These are phyloP conservation scores for Rubia tinctorum DNA, from an alignment of 305 asterid genomes.

Conservation along the genomic window DNA sequence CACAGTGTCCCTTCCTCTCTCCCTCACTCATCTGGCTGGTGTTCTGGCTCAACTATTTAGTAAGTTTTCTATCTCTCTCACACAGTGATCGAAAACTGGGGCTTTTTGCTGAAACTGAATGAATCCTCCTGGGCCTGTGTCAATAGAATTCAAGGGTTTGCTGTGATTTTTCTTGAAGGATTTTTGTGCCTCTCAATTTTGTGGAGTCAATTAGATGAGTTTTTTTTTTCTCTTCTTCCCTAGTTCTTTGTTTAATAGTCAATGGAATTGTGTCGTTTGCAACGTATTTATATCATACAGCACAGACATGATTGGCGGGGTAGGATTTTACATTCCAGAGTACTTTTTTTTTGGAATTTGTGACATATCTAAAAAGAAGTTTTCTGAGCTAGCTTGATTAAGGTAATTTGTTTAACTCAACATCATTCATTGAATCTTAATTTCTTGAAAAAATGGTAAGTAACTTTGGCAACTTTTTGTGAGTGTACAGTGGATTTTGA, in stretches of 20 bases:
- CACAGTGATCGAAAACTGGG: not conserved
- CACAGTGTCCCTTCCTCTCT: conserved; percentile 1
- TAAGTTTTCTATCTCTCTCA: conserved; percentile 11
- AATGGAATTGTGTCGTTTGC: not conserved
- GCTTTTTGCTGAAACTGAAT: not conserved
- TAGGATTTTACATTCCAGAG: too few species aligned
- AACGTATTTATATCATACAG: not conserved
- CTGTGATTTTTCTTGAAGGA: not conserved
- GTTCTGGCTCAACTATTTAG: conserved; percentile 11
- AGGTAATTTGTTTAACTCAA: not conserved
- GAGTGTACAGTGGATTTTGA: conserved; percentile 42
- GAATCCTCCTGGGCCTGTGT: not conserved
- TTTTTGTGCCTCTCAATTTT: not conserved
- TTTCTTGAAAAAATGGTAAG: not conserved
- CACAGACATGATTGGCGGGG: too few species aligned
- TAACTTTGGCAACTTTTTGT: conserved; percentile 4
- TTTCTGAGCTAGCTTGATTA: not conserved
- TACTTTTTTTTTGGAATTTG: too few species aligned
- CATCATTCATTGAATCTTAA: not conserved
- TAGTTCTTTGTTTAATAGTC: not conserved
- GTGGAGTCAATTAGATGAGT: not conserved
- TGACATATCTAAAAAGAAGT: not conserved
- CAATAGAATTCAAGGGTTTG: not conserved
- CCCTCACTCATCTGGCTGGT: conserved; percentile 5
- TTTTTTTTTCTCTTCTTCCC: not conserved